Conservation (phyloP, 768 basidiomycete species). For the Collybia nuda region DNA sequence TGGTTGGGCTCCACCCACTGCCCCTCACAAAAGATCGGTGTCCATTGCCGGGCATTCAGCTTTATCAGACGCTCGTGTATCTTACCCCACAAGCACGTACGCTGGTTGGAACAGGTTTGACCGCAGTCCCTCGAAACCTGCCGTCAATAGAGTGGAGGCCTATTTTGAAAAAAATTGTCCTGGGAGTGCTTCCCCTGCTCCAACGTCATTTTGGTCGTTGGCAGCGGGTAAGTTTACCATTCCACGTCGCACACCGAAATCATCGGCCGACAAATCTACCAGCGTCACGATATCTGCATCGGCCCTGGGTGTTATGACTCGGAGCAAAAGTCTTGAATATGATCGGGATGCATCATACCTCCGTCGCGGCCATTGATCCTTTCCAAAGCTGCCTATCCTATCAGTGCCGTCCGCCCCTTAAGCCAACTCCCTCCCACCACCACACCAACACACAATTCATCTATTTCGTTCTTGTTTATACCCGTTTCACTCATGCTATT, state of each 20-base stretch:
- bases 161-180: not conserved
- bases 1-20: slow-evolving; percentile 7
- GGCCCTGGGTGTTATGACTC: not conserved
- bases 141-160: not conserved
- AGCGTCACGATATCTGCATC: not conserved
- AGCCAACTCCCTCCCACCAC: no score
- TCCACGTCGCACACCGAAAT: not conserved
- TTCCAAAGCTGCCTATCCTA: no score
- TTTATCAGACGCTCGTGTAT: not conserved
- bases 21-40: not conserved
- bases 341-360: not conserved
- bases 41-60: not conserved
- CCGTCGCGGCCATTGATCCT: not conserved
- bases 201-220: not conserved
- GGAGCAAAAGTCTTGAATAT: slow-evolving; percentile 20
- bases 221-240: not conserved
- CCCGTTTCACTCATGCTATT: not conserved
- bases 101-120: not conserved
- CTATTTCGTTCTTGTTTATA: not conserved
- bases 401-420: no score
- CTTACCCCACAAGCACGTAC: no score
- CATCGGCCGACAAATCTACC: slow-evolving; percentile 4
- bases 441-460: no score
- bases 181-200: not conserved
- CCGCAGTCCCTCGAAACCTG: slow-evolving; percentile 3